Base-by-base conservation (phyloP, 805 yeast species). In the Zygoascus tannicola region DNA sequence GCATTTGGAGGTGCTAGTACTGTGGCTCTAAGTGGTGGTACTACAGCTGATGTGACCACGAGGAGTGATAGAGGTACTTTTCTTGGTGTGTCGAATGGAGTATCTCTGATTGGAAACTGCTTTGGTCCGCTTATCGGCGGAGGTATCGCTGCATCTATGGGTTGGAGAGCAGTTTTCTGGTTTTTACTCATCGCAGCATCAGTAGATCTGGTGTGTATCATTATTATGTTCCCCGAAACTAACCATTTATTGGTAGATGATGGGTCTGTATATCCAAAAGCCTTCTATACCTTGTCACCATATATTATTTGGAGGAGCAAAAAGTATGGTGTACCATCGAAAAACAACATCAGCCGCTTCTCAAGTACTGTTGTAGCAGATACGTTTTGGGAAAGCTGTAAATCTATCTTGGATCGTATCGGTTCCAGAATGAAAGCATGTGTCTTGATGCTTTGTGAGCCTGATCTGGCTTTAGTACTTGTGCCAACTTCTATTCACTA, bases 1-100 rank as follows among this genome's bases (percentile, higher is more conserved):
- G 87, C 94, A 0, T 70, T 80, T 5, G 86, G 84, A 12, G 79
- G 80, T 4, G 79, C 92, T 0, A 86, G 94, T 0, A 73, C 85
- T 2, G 73, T 85, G 20, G 78, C 94, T 1, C 71, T 85, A 2
- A 70, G 73, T 32, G 70, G 80, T 2, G 92, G 92, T 1, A 70
- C 80, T 0, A 74, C 82, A 44, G 90, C 87, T 7, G 95, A 86
- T 63, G 64, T 80, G 20, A 76, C 86, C 2, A 71, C 78, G 0
- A 66, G 80, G 21, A 70, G 67, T 7, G 77, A 78, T 45, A 70
- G 95, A 52, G 95, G 94, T 14, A 73, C 78, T 1, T 73, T 74
- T 50, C 76, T 80, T 35, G 92, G 94, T 0, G 53, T 79, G 15
- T 74, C 76, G 1, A 58, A 75, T 15, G 90, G 94, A 0, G 65